phyloP scores from a whole-genome alignment of 305 asterid genomes.

The Nicotiana rustica region DNA sequence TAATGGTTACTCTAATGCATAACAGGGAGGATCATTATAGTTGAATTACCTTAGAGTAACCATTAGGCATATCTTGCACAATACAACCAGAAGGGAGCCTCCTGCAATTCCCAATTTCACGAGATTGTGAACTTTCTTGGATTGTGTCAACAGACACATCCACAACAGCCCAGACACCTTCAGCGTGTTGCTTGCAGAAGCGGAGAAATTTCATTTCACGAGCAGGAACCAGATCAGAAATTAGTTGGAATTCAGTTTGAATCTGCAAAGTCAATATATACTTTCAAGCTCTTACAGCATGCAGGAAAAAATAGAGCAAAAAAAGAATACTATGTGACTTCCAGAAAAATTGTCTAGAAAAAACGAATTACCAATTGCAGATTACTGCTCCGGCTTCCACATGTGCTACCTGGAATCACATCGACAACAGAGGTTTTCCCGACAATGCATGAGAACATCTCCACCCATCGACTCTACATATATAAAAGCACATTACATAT shows the following conservation, averaged over 20 bases:
- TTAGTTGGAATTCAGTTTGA: constrained; percentile 69
- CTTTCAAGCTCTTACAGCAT: not conserved
- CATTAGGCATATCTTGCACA: constrained; percentile 63
- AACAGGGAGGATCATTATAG: not conserved
- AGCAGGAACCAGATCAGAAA: constrained; percentile 60
- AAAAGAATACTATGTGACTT: not conserved
- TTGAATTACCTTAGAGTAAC: constrained; percentile 61
- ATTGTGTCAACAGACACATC: constrained; percentile 63
- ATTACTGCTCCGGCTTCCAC: constrained; percentile 53
- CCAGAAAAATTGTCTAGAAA: constrained; percentile 1
- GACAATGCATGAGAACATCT: constrained; percentile 62
- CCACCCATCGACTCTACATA: constrained; percentile 62
- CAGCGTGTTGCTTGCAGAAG: constrained; percentile 70
- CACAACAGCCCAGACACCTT: constrained; percentile 68
- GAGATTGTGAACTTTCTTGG: constrained; percentile 43
- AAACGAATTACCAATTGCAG: constrained; percentile 57
- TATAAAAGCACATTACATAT: not conserved
- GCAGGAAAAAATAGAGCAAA: not conserved
- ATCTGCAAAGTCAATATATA: constrained; percentile 47
- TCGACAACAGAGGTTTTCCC: constrained; percentile 53
- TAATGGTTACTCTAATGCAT: too few species aligned
- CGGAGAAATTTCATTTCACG: constrained; percentile 64
- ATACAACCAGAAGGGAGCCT: constrained; percentile 78
- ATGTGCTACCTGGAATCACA: constrained; percentile 51
- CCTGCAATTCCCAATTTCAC: constrained; percentile 43